Evolutionary conservation across 305 asterid genomes (phyloP).

Genomic region (Solanum aculeatissimum): DNA sequence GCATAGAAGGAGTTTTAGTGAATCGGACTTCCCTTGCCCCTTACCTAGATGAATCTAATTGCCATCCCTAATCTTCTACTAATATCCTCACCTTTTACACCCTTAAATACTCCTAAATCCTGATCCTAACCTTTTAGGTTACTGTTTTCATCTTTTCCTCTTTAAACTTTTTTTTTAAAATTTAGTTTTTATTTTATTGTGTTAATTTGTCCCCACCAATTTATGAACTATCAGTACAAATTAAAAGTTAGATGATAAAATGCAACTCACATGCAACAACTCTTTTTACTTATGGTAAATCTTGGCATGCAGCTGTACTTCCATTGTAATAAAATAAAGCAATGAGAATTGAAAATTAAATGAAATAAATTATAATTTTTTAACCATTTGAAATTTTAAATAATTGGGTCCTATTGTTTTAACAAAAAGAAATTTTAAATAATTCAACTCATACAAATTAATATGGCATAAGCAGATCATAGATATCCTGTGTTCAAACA

Average conservation of each 20-base stretch:
- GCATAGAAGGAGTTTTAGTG: too few species aligned
- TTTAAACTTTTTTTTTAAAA: neutral
- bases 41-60: slow-evolving; percentile 9
- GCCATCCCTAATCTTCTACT: slow-evolving; percentile 9
- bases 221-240: neutral
- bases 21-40: too few species aligned
- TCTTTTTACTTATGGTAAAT: neutral
- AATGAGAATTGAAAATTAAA: neutral
- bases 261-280: slow-evolving; percentile 4
- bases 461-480: neutral
- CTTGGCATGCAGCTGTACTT: neutral
- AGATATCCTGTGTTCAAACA: neutral
- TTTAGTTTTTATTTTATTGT: neutral
- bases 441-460: neutral
- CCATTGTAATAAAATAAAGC: neutral
- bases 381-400: neutral
- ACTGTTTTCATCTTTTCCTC: neutral
- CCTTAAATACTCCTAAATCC: slow-evolving; percentile 7
- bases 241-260: neutral
- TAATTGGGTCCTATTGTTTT: neutral
- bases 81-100: slow-evolving; percentile 9
- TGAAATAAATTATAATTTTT: neutral
- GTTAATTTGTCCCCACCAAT: neutral
- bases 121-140: slow-evolving; percentile 7
- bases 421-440: neutral